A percentile compares a stretch with the other conserved stretches of the same genome.
These are phyloP conservation scores for Pleurotus eryngii DNA, from an alignment of 768 basidiomycete species.

Conservation along the genomic window DNA sequence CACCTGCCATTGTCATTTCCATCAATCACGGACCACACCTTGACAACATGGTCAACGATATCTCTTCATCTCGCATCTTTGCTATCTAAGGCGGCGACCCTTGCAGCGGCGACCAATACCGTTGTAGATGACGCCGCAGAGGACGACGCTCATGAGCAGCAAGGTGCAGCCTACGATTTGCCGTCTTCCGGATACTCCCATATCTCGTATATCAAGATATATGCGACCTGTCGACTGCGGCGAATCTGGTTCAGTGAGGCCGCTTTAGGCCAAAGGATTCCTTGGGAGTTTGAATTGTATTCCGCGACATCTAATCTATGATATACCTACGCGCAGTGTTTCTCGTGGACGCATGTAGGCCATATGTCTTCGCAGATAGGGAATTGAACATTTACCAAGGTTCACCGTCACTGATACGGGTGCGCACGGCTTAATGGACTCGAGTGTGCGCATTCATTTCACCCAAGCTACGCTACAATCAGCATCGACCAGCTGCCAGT, in stretches of 20 bases:
- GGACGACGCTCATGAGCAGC: slow-evolving; percentile 11
- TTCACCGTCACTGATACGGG: no score
- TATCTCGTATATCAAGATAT: slow-evolving; percentile 70
- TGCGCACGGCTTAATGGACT: no score
- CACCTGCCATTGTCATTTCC: slow-evolving; percentile 73
- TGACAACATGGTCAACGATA: slow-evolving; percentile 72
- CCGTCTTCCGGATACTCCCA: slow-evolving; percentile 62
- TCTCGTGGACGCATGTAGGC: no score
- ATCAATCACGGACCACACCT: slow-evolving; percentile 43
- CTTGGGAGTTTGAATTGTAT: slow-evolving; percentile 80
- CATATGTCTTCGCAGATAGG: no score
- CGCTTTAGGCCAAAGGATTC: slow-evolving; percentile 47
- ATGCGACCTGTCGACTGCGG: slow-evolving; percentile 73
- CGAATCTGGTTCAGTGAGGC: slow-evolving; percentile 73
- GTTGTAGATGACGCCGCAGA: slow-evolving; percentile 17
- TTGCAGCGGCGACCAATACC: slow-evolving; percentile 28
- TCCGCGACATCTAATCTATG: slow-evolving; percentile 11
- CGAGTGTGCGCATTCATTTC: no score
- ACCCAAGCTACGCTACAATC: no score
- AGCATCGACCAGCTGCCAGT: no score
- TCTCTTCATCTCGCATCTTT: slow-evolving; percentile 57
- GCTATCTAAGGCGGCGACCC: slow-evolving; percentile 58
- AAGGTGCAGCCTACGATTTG: slow-evolving; percentile 18
- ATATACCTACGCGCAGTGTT: no score
- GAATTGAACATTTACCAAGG: no score